These are phyloP conservation scores for Fusarium citri DNA, from an alignment of 2,329 filamentous ascomycete genomes.

Conservation along the genomic window DNA sequence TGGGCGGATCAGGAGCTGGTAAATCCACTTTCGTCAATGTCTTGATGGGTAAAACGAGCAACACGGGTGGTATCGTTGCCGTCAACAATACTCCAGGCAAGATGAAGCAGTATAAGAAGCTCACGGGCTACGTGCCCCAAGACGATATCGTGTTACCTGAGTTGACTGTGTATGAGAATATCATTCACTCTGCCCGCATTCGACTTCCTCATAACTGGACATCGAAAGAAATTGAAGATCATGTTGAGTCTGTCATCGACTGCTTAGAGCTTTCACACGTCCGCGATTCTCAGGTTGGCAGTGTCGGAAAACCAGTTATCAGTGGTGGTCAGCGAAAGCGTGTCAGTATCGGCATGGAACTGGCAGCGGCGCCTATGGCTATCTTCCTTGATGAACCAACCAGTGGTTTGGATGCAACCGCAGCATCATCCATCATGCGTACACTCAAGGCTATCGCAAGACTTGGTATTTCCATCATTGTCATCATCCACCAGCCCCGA, in stretches of 20 bases:
- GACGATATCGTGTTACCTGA: conserved; percentile 70
- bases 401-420: conserved; percentile 65
- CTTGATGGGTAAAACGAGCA: conserved; percentile 68
- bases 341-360: conserved; percentile 69
- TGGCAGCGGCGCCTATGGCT: conserved; percentile 67
- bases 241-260: conserved; percentile 67
- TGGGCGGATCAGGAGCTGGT: conserved; percentile 69
- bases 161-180: conserved; percentile 71
- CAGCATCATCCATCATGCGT: conserved; percentile 66
- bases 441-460: conserved; percentile 65
- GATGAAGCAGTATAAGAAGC: conserved; percentile 66
- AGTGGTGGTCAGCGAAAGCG: conserved; percentile 69
- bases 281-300: conserved; percentile 63
- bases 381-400: conserved; percentile 67
- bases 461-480: conserved; percentile 67
- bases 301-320: conserved; percentile 62
- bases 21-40: conserved; percentile 71
- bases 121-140: conserved; percentile 72
- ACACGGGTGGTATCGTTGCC: conserved; percentile 62
- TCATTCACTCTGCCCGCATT: conserved; percentile 68
- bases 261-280: conserved; percentile 66
- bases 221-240: conserved; percentile 60
- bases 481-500: conserved; percentile 70
- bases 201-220: conserved; percentile 65
- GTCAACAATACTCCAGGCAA: conserved; percentile 64